A percentile compares a stretch with the other conserved stretches of the same genome.
Conservation (phyloP, 2,329 filamentous ascomycete genomes). For the Calonectria ilicicola region DNA sequence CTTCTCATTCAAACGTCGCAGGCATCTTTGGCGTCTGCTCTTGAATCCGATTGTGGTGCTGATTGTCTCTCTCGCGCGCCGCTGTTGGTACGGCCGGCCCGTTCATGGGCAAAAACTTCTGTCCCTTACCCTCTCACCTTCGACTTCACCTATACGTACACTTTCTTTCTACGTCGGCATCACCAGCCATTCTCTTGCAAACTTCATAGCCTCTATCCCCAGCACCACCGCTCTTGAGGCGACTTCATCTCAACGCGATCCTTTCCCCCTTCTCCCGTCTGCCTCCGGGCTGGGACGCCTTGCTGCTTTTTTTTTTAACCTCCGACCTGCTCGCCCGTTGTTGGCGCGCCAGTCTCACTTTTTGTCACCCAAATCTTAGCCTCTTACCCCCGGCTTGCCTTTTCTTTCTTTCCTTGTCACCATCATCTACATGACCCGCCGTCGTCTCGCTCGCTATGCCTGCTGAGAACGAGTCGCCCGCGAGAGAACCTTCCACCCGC, state of each 20-base stretch:
- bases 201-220: slow-evolving; percentile 12
- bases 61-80: slow-evolving; percentile 30
- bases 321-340: slow-evolving; percentile 8
- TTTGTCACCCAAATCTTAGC: slow-evolving; percentile 32
- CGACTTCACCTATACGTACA: slow-evolving; percentile 43
- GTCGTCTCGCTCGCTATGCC: slow-evolving; percentile 49
- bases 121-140: slow-evolving; percentile 41
- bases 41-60: slow-evolving; percentile 24
- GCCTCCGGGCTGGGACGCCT: slow-evolving; percentile 8
- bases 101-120: slow-evolving; percentile 42
- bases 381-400: slow-evolving; percentile 26
- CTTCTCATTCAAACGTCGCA: slow-evolving; percentile 27
- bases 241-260: slow-evolving; percentile 12
- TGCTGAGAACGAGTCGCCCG: slow-evolving; percentile 52
- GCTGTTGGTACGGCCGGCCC: slow-evolving; percentile 36
- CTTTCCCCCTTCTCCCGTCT: not conserved
- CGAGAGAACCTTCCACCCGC: slow-evolving; percentile 50
- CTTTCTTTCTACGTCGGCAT: slow-evolving; percentile 31
- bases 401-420: slow-evolving; percentile 22
- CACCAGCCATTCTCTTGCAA: slow-evolving; percentile 33
- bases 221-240: slow-evolving; percentile 3
- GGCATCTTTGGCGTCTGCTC: slow-evolving; percentile 15
- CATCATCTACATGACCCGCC: slow-evolving; percentile 47
- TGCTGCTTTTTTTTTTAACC: slow-evolving; percentile 10
- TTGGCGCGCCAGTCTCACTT: slow-evolving; percentile 21